Conservation (phyloP, 495 filamentous ascomycete genomes). For the Hyaloscypha bicolor region DNA sequence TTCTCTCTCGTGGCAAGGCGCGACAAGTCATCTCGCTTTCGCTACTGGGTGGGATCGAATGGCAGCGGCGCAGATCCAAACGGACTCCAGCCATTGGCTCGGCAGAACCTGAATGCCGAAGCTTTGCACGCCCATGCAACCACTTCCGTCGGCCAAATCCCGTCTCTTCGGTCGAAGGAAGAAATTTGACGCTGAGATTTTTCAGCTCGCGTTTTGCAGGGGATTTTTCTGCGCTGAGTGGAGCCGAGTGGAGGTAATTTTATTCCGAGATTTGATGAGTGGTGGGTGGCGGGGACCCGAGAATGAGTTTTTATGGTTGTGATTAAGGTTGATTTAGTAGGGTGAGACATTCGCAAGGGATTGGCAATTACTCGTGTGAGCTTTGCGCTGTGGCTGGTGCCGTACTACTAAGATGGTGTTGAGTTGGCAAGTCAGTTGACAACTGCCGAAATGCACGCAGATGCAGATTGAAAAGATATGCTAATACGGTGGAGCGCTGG, state of each 20-base stretch:
- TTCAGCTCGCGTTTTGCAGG: background rate
- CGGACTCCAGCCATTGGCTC: background rate
- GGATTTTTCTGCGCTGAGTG: background rate
- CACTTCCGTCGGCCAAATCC: background rate
- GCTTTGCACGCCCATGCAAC: background rate
- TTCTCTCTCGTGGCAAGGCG: background rate
- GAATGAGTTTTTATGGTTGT: slow-evolving; percentile 1
- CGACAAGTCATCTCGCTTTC: background rate
- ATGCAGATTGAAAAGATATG: background rate
- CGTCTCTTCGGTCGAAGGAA: background rate
- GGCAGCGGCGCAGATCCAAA: background rate
- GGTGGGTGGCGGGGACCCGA: background rate
- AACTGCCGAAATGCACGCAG: background rate
- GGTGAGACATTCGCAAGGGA: background rate
- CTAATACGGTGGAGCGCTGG: background rate
- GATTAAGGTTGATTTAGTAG: background rate
- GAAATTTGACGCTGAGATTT: background rate
- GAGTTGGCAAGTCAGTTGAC: no score
- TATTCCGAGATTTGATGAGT: background rate
- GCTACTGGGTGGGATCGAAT: background rate
- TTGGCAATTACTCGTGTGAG: background rate
- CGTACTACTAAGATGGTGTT: no score
- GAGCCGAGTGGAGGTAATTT: background rate
- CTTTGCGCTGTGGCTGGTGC: background rate
- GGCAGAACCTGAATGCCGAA: background rate